A percentile compares a stretch with the other conserved stretches of the same genome.
Evolutionary conservation across 148 eudicot species (phyloP).

Genomic region (Rhododendron simsii): DNA sequence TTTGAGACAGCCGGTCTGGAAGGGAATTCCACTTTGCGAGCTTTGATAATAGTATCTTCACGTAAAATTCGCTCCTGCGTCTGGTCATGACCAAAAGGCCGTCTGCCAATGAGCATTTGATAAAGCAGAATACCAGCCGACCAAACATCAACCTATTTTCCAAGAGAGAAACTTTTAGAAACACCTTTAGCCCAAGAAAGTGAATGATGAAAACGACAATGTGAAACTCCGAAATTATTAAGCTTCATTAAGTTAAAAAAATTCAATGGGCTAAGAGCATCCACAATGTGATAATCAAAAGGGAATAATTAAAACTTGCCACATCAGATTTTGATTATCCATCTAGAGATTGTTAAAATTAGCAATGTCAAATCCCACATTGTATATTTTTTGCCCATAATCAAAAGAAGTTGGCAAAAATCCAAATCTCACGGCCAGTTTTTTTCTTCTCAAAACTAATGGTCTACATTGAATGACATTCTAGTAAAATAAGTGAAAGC

Average conservation of each 20-base stretch:
- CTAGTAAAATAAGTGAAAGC: no score
- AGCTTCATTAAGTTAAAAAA: background rate
- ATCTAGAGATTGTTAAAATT: no score
- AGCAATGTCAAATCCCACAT: no score
- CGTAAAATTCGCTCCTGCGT: constrained; percentile 91
- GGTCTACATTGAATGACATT: no score
- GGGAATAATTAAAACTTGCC: no score
- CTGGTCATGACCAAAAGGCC: constrained; percentile 99
- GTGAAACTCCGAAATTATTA: background rate
- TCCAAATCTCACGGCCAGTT: no score
- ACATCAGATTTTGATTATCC: no score
- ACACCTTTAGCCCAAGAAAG: background rate
- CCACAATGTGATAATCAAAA: no score
- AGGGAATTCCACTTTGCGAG: constrained; percentile 96
- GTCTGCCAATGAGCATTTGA: constrained; percentile 97
- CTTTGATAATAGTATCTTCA: constrained; percentile 96
- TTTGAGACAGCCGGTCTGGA: constrained; percentile 81
- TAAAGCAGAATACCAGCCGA: constrained; percentile 90
- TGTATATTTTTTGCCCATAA: no score
- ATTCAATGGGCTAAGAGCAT: background rate
- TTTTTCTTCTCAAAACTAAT: no score
- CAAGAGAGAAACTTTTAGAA: background rate
- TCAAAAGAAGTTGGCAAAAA: no score
- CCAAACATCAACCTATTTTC: constrained; percentile 95
- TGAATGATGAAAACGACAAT: background rate